Base-by-base conservation (phyloP, 441 rosid species). In the Sinapis alba region DNA sequence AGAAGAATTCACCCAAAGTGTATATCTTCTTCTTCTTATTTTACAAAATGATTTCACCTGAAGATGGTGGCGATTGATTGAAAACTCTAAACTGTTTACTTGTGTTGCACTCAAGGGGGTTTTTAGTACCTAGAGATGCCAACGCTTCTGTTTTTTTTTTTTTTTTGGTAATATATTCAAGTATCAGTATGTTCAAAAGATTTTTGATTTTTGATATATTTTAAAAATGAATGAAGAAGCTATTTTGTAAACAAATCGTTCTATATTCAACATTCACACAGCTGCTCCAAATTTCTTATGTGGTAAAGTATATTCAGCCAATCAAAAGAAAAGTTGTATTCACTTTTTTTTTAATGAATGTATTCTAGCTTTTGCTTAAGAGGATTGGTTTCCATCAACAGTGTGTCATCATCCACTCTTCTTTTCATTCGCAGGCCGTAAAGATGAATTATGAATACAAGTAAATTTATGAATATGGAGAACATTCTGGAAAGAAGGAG, bases 71-170 rank as follows among this genome's bases (percentile, higher is more conserved):
- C 8, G 27, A 10, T 11, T 70, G 27, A 10, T 11, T 70, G 43
- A 41, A 10, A 4, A 5, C 21, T 18, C 0, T 1, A 6, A 34
- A 45, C 45, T 38, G 74, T 70, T 70, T 15, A 7, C 21, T 59
- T 23, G 19, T 38, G 74, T 43, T 38, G 43, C 20, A 26, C 43
- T 70, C 27, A 70, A 63, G 0, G 32, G 8, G 38, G 8, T 8
- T 30, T 30, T 30, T 30, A 30, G 34, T 30, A 30, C 34, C 34
- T 30, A 30, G 34, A 30, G 34, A 30, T 30, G 34, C 34, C 34
- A 30, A 30, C 10, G 34, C 34, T 30, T 30, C 26, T 15, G 64
- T 7, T 15, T 47, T 53, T 78, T 86, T 81, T 84, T 94, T 8
- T 69, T 24, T 38, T 38, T 38, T 20, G 58, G 54, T 15, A 16